Percentiles rank a stretch among this genome's conserved stretches.
These are phyloP conservation scores for Myxozyma lipomycoides DNA, from an alignment of 805 yeast genomes.

Conservation along the genomic window DNA sequence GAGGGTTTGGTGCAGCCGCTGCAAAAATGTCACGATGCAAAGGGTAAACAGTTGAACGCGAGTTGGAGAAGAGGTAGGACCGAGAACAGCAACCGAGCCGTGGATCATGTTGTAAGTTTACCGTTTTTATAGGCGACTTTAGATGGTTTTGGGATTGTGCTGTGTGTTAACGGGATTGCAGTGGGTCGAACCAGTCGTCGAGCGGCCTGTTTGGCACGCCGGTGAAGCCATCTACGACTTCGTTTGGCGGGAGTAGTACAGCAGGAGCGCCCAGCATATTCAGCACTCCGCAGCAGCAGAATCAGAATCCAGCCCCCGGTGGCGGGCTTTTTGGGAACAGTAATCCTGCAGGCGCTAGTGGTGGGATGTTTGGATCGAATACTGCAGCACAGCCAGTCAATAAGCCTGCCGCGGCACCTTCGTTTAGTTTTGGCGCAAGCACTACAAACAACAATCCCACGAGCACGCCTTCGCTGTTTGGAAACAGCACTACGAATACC, in stretches of 20 bases:
- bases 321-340: conserved; percentile 11
- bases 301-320: neutral
- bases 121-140: no score
- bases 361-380: conserved; percentile 8
- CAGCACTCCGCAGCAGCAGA: neutral
- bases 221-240: conserved; percentile 10
- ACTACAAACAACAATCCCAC: neutral
- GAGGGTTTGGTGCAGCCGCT: no score
- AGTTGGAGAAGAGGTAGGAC: no score
- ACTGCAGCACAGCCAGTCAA: neutral
- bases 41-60: no score
- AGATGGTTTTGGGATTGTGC: no score
- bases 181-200: no score
- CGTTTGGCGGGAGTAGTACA: neutral
- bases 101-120: no score
- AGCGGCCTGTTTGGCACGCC: conserved; percentile 15
- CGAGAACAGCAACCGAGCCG: no score
- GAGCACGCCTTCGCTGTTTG: neutral
- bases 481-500: neutral
- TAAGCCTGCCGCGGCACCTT: neutral
- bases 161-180: no score
- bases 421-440: conserved; percentile 2
- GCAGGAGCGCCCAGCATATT: neutral
- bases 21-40: no score
- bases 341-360: neutral